Evolutionary conservation across 2,329 filamentous ascomycete genomes (phyloP).

Genomic region (Fusarium sp.): DNA sequence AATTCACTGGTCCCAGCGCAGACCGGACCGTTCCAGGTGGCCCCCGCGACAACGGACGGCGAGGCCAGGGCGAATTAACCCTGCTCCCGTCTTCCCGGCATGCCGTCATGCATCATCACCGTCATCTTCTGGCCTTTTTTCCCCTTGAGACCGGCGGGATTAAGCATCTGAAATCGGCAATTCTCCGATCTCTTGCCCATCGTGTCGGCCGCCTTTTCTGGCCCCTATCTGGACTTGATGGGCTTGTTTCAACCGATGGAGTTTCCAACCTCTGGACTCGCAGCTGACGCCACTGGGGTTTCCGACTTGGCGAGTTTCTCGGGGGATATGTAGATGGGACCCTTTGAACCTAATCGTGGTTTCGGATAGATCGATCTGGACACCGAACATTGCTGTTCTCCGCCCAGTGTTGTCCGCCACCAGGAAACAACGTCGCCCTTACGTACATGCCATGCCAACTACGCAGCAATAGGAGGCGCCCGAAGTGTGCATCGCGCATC

Average conservation of each 20-base stretch:
- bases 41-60: conserved; percentile 15
- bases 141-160: neutral
- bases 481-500: neutral
- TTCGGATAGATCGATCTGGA: neutral
- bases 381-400: neutral
- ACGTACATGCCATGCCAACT: neutral
- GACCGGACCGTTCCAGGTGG: conserved; percentile 41
- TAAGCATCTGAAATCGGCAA: neutral
- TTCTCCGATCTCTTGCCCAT: neutral
- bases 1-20: conserved; percentile 32
- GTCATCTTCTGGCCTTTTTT: neutral
- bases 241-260: neutral
- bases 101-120: conserved; percentile 24
- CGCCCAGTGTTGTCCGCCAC: neutral
- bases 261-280: neutral
- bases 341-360: conserved; percentile 7
- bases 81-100: conserved; percentile 17
- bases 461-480: neutral
- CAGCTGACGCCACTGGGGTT: neutral
- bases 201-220: neutral
- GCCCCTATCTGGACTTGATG: neutral
- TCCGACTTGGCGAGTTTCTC: neutral
- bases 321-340: neutral
- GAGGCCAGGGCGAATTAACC: conserved; percentile 12
- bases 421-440: neutral